Base-by-base conservation (phyloP, 1,284 basidiomycete species). In the Amylostereum chailletii region DNA sequence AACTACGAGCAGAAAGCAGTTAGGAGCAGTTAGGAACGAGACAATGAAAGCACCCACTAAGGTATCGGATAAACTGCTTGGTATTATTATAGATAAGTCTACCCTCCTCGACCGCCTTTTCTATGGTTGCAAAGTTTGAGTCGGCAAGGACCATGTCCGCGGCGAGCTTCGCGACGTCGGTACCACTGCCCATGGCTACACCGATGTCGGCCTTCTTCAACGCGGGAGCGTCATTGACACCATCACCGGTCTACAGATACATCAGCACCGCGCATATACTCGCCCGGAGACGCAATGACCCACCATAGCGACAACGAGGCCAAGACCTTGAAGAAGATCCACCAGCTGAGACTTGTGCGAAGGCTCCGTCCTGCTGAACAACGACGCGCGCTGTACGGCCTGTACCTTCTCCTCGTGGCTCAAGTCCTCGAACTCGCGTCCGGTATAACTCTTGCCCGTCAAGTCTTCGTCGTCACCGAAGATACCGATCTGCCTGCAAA, bases 11-110 rank as follows among this genome's bases (percentile, higher is more conserved):
- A 67, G 54, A 63, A 65, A 45, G 65, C 70, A 54, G 71, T 72
- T 48, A 75, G 58, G 61, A 50, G 47, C 52, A 46, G 45, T 19
- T 19, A 19, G 19, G 26, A 57, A 31, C 26, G 11, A 32, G 6
- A 31, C 50, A 47, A 39, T 47, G 39, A 51, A 51, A 47, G 29
- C 9, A 75, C 83, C 44, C 59, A 88, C 85, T 90, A 61, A 90
- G 82, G 68, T 90, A 90, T 52, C 92, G 86, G 66, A 95, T 94
- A 65, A 99, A 99, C 64, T 95, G 92, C 71, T 98, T 97, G 46
- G 94, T 98, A 70, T 98, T 98, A 73, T 98, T 97, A 71, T 97
- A 99, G 64, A 99, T 99, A 49, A 92, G 76, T 64, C 96, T 77
- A 57, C 95, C 95, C 70, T 98, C 94, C 66, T 98, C 94, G 38